Evolutionary conservation across 805 yeast species (phyloP).

Genomic region (Suhomyces kilbournensis): DNA sequence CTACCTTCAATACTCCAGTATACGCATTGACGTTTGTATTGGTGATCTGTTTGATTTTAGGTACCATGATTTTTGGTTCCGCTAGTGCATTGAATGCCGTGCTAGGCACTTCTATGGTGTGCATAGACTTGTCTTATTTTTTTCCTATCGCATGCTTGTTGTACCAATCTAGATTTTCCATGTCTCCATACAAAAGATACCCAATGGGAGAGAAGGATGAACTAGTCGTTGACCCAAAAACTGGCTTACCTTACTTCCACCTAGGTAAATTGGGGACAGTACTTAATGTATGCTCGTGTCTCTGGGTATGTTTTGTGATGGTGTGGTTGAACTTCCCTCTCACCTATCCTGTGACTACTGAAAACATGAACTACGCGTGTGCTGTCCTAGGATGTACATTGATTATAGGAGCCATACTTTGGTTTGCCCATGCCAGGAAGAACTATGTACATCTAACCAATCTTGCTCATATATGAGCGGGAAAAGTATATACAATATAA

Average conservation of each 20-base stretch:
- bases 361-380: slow-evolving; percentile 27
- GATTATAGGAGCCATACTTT: slow-evolving; percentile 15
- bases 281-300: slow-evolving; percentile 29
- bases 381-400: slow-evolving; percentile 21
- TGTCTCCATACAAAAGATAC: slow-evolving; percentile 23
- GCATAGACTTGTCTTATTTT: slow-evolving; percentile 36
- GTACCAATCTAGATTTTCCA: slow-evolving; percentile 32
- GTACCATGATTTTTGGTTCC: slow-evolving; percentile 33
- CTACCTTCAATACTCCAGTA: slow-evolving; percentile 27
- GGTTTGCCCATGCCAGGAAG: slow-evolving; percentile 16
- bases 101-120: slow-evolving; percentile 34
- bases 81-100: slow-evolving; percentile 39
- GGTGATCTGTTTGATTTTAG: slow-evolving; percentile 32
- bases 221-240: neutral
- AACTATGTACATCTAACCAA: slow-evolving; percentile 7
- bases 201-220: neutral
- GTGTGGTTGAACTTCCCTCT: slow-evolving; percentile 40
- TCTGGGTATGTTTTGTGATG: slow-evolving; percentile 36
- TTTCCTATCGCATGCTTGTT: slow-evolving; percentile 36
- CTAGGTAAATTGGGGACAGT: slow-evolving; percentile 34
- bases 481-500: neutral
- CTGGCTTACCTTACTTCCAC: slow-evolving; percentile 24
- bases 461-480: slow-evolving; percentile 2
- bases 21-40: slow-evolving; percentile 38
- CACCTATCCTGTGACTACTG: slow-evolving; percentile 23